These are phyloP conservation scores for Juglanconis juglandina DNA, from an alignment of 2,329 filamentous ascomycete species.

Conservation along the genomic window DNA sequence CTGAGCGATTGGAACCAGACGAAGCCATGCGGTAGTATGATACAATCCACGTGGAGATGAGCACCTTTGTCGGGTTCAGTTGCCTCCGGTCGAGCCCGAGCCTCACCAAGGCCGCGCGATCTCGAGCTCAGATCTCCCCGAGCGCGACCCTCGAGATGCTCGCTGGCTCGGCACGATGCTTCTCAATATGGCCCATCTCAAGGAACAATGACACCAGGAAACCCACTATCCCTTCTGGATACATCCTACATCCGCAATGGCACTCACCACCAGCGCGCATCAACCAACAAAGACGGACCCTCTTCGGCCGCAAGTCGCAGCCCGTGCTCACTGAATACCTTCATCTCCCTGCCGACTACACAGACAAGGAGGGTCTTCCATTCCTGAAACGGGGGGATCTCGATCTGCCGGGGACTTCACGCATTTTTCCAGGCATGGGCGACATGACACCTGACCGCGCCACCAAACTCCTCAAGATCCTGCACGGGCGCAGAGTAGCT, in stretches of 20 bases:
- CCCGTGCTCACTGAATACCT: conserved; percentile 50
- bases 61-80: conserved; percentile 24
- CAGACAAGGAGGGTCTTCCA: conserved; percentile 51
- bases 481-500: conserved; percentile 62
- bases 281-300: conserved; percentile 7
- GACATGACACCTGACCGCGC: conserved; percentile 42
- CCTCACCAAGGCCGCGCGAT: conserved; percentile 6
- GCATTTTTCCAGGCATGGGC: conserved; percentile 50
- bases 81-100: conserved; percentile 26
- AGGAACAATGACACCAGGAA: neutral
- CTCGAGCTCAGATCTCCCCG: neutral
- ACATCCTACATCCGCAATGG: neutral
- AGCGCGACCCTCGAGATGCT: neutral
- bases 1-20: neutral
- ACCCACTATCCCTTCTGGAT: neutral
- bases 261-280: neutral
- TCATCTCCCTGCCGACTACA: conserved; percentile 55
- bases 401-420: conserved; percentile 32
- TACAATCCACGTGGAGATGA: conserved; percentile 25
- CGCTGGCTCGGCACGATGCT: neutral
- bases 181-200: neutral
- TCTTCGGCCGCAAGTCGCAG: conserved; percentile 25
- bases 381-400: conserved; percentile 49
- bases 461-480: conserved; percentile 53
- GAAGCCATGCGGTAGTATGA: conserved; percentile 22